Conservation (phyloP, 768 basidiomycete species). For the Boletus huronensis region DNA sequence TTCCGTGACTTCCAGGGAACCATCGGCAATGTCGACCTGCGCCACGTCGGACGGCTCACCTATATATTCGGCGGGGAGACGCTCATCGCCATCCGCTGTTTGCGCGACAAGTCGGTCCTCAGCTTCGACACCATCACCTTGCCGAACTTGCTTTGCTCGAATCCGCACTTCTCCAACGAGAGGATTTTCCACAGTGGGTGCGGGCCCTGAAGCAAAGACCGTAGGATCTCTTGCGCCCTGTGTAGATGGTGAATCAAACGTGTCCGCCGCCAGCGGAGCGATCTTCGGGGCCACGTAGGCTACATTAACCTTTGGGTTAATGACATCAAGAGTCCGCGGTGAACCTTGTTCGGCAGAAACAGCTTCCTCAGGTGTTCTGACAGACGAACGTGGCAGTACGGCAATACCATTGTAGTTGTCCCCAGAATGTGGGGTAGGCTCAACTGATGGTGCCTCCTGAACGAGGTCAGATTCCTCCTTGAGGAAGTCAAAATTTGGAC, state of each 20-base stretch:
- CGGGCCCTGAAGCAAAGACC: background rate
- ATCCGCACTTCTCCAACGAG: background rate
- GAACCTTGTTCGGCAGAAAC: slow-evolving; percentile 3
- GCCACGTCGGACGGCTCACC: background rate
- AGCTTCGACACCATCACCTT: background rate
- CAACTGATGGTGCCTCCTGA: slow-evolving; percentile 15
- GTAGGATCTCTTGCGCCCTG: background rate
- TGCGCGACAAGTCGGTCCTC: background rate
- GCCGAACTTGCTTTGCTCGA: background rate
- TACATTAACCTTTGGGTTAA: background rate
- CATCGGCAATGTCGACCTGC: slow-evolving; percentile 4
- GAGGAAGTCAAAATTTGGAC: slow-evolving; percentile 2
- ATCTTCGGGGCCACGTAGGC: background rate
- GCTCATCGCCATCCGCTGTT: background rate
- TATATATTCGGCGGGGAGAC: background rate
- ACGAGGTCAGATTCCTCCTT: slow-evolving; percentile 3
- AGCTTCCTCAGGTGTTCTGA: slow-evolving; percentile 6
- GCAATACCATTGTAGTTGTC: background rate
- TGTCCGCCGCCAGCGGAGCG: slow-evolving; percentile 1
- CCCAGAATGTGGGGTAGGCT: slow-evolving; percentile 15
- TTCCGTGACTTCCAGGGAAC: slow-evolving; percentile 2
- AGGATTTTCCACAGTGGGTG: background rate
- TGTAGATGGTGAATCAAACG: background rate
- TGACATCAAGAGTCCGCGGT: background rate
- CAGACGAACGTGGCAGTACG: background rate